phyloP scores from a whole-genome alignment of 495 filamentous ascomycete species.

The Penicillium diatomitis region DNA sequence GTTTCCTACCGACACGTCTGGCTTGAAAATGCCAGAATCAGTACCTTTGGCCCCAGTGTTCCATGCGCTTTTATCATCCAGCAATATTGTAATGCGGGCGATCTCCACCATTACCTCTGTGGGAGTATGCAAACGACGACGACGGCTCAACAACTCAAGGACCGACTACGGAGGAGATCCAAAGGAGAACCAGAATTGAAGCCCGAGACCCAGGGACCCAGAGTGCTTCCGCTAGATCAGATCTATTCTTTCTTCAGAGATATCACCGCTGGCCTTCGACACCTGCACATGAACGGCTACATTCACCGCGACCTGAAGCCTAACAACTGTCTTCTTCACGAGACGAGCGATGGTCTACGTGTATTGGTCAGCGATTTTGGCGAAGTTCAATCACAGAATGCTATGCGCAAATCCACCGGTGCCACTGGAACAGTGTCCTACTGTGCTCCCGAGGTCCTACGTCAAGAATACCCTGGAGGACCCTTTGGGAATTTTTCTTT shows the following conservation, averaged over 20 bases:
- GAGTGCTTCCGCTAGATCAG: constrained; percentile 73
- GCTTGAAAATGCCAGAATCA: constrained; percentile 83
- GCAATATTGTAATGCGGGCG: constrained; percentile 94
- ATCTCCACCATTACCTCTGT: constrained; percentile 76
- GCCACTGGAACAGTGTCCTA: constrained; percentile 96
- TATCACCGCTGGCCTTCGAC: constrained; percentile 81
- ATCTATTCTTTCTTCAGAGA: constrained; percentile 97
- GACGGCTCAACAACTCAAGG: constrained; percentile 77
- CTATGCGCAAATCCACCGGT: constrained; percentile 75
- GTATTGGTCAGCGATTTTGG: constrained; percentile 97
- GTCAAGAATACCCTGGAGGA: constrained; percentile 54
- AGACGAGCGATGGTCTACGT: constrained; percentile 55
- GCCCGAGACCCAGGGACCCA: constrained; percentile 40
- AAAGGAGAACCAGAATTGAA: constrained; percentile 49
- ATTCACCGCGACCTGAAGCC: constrained; percentile 96
- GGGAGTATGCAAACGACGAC: constrained; percentile 49
- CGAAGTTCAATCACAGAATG: constrained; percentile 78
- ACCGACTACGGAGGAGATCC: constrained; percentile 70
- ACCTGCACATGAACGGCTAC: constrained; percentile 87
- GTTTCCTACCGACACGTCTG: constrained; percentile 96
- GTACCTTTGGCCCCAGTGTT: constrained; percentile 78
- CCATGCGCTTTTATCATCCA: constrained; percentile 95
- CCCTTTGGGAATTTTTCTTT: constrained; percentile 83
- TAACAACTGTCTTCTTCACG: constrained; percentile 85
- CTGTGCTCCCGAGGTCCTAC: constrained; percentile 90